Base-by-base conservation (phyloP, 495 filamentous ascomycete genomes). In the Aeminium ludgeri region DNA sequence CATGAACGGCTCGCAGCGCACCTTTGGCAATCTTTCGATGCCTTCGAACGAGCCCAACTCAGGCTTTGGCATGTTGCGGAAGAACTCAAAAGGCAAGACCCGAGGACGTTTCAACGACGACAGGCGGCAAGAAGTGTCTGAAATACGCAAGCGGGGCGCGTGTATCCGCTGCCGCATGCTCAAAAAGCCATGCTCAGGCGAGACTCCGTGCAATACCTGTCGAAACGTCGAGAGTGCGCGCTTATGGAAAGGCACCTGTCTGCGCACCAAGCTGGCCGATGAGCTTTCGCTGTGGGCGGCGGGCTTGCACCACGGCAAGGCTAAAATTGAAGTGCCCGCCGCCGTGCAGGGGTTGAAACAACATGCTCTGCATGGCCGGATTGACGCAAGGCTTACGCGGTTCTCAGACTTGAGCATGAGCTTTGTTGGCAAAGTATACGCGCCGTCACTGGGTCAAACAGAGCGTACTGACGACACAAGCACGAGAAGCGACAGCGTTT, bases 141-240 rank as follows among this genome's bases (percentile, higher is more conserved):
- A 78, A 50, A 74, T 89, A 20, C 70, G 84, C 19, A 82, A 83
- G 51, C 67, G 73, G 19, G 84, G 84, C 16, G 84, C 84, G 11
- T 92, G 84, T 51, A 82, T 86, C 40, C 73, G 84, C 34, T 92
- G 84, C 59, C 71, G 81, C 2, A 85, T 92, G 64, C 63, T 92
- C 10, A 80, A 84, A 53, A 92, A 92, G 59, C 78, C 80, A 61
- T 92, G 84, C 52, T 86, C 81, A 3, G 72, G 72, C 11, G 81
- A 79, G 20, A 76, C 65, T n/a, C 84, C 84, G 3, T 92, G 84
- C 52, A 73, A 67, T 16, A 80, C 81, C n/a, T 92, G 84, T 44
- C 65, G 68, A 20, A 80, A 76, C 48, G 79, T 89, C 2, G 69
- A 84, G 42, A 76, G 73, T 30, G 82, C 83, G 1, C 70, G 82